Conservation (phyloP, 164 flowering plant genomes). For the Amborella trichopoda region DNA sequence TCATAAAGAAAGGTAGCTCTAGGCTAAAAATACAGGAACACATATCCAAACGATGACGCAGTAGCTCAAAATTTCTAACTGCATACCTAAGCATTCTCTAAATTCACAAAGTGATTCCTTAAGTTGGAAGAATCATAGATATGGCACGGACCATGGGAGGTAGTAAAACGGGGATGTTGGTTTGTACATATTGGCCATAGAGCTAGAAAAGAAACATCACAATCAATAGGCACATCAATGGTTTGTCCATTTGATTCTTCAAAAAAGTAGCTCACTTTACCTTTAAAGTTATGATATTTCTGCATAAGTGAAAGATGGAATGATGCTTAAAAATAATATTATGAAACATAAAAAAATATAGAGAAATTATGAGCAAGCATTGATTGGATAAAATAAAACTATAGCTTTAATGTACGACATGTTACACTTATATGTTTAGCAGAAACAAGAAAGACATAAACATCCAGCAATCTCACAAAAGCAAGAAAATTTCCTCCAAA, state of each 20-base stretch:
- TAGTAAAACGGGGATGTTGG: slow-evolving; percentile 79
- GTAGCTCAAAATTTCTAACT: background rate
- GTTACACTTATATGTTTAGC: too few relatives aligned
- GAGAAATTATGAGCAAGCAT: too few relatives aligned
- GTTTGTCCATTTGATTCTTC: slow-evolving; percentile 22
- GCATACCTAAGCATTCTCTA: slow-evolving; percentile 91
- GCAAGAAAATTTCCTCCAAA: too few relatives aligned
- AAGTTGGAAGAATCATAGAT: slow-evolving; percentile 69
- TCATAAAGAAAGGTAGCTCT: too few relatives aligned
- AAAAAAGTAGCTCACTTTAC: slow-evolving; percentile 77
- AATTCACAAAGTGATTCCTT: slow-evolving; percentile 69
- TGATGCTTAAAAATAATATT: background rate
- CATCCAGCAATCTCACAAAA: too few relatives aligned
- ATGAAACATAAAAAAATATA: background rate
- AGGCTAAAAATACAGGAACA: too few relatives aligned
- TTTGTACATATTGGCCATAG: slow-evolving; percentile 78
- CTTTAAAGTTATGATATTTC: slow-evolving; percentile 75
- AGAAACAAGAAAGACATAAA: too few relatives aligned
- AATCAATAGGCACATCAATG: slow-evolving; percentile 66
- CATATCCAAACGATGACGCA: too few relatives aligned
- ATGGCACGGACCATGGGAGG: slow-evolving; percentile 94
- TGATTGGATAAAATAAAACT: too few relatives aligned
- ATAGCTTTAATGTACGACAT: too few relatives aligned
- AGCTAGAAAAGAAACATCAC: slow-evolving; percentile 94
- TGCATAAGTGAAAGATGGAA: background rate